A percentile compares a stretch with the other conserved stretches of the same genome.
These are phyloP conservation scores for Cenchrus fungigraminus DNA, from an alignment of 176 grass and related monocot genomes.

Conservation along the genomic window DNA sequence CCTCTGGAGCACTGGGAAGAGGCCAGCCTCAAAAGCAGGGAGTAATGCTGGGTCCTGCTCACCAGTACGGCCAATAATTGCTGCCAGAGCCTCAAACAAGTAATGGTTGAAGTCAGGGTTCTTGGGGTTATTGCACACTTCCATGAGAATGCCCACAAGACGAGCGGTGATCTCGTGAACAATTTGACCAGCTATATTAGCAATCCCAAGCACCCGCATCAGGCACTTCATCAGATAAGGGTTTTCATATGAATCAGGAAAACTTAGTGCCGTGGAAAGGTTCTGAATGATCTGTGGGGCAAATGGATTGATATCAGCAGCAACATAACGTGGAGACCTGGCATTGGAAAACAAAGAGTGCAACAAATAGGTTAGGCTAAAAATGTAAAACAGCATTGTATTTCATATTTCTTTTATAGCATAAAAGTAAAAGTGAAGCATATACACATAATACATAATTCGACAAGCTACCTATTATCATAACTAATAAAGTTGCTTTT, in stretches of 20 bases:
- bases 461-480: not conserved
- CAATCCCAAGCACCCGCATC: constrained; percentile 83
- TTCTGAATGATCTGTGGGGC: constrained; percentile 74
- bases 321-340: constrained; percentile 58
- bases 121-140: constrained; percentile 95
- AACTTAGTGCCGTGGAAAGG: constrained; percentile 71
- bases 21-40: constrained; percentile 67
- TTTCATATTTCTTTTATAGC: not conserved
- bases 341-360: not conserved
- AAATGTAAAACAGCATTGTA: not conserved
- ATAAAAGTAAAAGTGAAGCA: not conserved
- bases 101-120: constrained; percentile 98
- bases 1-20: constrained; percentile 90
- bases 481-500: not conserved
- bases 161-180: constrained; percentile 59
- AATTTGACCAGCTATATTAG: constrained; percentile 62
- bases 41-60: constrained; percentile 73
- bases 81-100: constrained; percentile 89
- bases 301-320: constrained; percentile 79
- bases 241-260: constrained; percentile 89
- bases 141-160: constrained; percentile 66
- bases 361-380: not conserved
- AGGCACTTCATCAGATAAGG: constrained; percentile 95
- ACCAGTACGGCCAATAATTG: constrained; percentile 68
- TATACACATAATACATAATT: not conserved